These are phyloP conservation scores for Acanthamoeba sp. DNA, from an alignment of 208 protist species.

Conservation along the genomic window DNA sequence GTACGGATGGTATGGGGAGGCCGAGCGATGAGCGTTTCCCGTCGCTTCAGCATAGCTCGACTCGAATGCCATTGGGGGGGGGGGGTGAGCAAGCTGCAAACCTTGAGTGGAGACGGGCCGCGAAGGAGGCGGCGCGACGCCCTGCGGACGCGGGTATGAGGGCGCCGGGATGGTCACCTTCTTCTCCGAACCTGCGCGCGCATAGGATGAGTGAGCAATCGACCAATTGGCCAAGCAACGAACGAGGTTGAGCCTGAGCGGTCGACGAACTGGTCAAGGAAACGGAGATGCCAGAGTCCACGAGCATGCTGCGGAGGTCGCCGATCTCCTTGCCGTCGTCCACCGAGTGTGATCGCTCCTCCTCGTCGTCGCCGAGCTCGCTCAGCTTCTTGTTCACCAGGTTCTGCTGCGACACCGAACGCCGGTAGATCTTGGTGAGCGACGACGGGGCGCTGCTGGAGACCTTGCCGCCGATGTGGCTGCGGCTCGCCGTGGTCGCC, in stretches of 20 bases:
- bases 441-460: not conserved
- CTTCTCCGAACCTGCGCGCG: not conserved
- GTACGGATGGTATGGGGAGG: too few species aligned
- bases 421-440: not conserved
- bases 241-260: too few species aligned
- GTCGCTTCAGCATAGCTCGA: too few species aligned
- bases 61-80: too few species aligned
- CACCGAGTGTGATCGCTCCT: slow-evolving; percentile 8
- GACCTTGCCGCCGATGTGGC: not conserved
- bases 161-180: not conserved
- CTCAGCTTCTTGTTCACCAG: slow-evolving; percentile 8
- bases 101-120: slow-evolving; percentile 4
- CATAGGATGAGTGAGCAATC: not conserved
- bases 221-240: not conserved
- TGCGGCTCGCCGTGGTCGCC: not conserved
- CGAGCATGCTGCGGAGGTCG: not conserved
- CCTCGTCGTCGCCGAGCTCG: not conserved
- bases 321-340: not conserved
- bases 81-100: too few species aligned
- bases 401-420: not conserved
- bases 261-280: not conserved
- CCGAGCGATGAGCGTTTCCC: too few species aligned
- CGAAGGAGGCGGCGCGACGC: not conserved
- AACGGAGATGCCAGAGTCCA: not conserved
- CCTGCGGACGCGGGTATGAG: slow-evolving; percentile 4